Base-by-base conservation (phyloP, 2,329 filamentous ascomycete species). In the Aspergillus fumigatus region DNA sequence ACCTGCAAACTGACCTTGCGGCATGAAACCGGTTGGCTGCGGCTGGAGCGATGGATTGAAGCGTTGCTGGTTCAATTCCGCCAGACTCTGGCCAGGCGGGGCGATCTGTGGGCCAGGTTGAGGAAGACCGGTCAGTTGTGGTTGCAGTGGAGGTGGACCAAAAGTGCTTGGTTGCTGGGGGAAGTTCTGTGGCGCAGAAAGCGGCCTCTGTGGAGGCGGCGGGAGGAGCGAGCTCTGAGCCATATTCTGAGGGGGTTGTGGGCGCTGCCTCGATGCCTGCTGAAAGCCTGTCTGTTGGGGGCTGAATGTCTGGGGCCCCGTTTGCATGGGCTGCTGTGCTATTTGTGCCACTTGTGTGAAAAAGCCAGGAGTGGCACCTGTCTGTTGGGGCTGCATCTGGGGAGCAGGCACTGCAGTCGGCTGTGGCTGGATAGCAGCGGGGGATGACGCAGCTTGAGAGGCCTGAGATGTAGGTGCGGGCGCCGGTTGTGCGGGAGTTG, bases 101-200 rank as follows among this genome's bases (percentile, higher is more conserved):
- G 89, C 88, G 55, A 90, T 79, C 61, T 85, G 85, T 14, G 71
- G 71, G 3, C 66, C 67, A 10, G 77, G 77, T 67, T 85, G 84
- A 61, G 83, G 81, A 53, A 82, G 64, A 8, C 93, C 92, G 4
- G 94, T 97, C 73, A 92, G 84, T 70, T 97, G 93, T 52, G 91
- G 86, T 70, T 92, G 88, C 63, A 97, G 75, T 17, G 90, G 86
- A 51, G 90, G 85, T 19, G 88, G 84, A 7, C 83, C 83, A 71
- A 95, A 94, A 4, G 80, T 82, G 72, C 82, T 92, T 48, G 86
- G 85, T 68, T 86, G 85, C 67, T 88, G 88, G 51, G 84, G 74
- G 58, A 80, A 88, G 53, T 91, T 89, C 70, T 91, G 89, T 26
- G 94, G 93, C 41, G 94, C 93, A 43, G 93, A 97, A 11, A 94